phyloP scores from a whole-genome alignment of 768 basidiomycete species.

The Coprinopsis strossmayeri region DNA sequence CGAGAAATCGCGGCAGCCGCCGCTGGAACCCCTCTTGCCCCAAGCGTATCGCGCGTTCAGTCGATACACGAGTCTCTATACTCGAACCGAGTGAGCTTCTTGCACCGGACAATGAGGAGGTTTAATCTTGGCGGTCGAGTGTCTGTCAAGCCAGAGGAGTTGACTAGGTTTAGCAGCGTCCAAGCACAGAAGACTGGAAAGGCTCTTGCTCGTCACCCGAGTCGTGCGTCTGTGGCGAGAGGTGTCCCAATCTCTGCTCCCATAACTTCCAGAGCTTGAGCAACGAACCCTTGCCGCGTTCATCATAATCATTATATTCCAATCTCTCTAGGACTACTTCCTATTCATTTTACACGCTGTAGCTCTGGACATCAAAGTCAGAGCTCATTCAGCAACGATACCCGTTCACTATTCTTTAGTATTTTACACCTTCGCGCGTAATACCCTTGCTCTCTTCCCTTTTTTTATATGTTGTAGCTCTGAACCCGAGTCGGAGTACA shows the following conservation, averaged over 20 bases:
- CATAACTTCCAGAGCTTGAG: background rate
- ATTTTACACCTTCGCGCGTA: no score
- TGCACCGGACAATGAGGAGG: constrained; percentile 80
- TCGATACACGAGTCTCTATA: constrained; percentile 90
- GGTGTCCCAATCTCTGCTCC: background rate
- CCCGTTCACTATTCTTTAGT: no score
- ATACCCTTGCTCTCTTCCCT: no score
- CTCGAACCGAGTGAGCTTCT: constrained; percentile 92
- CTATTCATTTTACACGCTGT: no score
- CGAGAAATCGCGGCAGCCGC: constrained; percentile 30
- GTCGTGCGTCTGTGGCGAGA: constrained; percentile 12
- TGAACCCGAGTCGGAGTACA: no score
- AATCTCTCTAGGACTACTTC: no score
- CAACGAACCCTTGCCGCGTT: no score
- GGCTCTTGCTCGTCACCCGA: constrained; percentile 72
- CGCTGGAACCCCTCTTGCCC: constrained; percentile 66
- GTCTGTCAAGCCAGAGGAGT: constrained; percentile 76
- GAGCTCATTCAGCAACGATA: no score
- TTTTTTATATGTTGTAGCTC: no score
- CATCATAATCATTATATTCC: no score
- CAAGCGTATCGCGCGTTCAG: constrained; percentile 85
- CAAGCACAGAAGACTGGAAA: constrained; percentile 76
- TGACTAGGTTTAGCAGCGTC: constrained; percentile 81
- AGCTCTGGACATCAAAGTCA: no score
- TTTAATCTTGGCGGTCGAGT: constrained; percentile 84